Conservation (phyloP, 2,329 filamentous ascomycete genomes). For the Sclerotinia subarctica region DNA sequence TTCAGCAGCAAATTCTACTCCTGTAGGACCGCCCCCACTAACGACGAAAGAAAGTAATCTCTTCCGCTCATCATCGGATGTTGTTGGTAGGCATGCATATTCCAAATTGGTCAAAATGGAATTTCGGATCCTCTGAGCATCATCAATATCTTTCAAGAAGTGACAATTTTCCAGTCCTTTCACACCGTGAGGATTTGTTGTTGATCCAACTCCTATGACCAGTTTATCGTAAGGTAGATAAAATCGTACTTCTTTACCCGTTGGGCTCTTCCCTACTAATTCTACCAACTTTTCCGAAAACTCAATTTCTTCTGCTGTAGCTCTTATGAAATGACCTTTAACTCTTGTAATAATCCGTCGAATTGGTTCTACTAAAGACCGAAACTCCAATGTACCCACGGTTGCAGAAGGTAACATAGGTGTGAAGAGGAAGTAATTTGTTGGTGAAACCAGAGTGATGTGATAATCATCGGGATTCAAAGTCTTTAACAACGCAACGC, state of each 20-base stretch:
- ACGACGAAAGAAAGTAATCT: conserved; percentile 93
- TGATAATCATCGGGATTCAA: conserved; percentile 90
- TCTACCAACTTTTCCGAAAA: conserved; percentile 91
- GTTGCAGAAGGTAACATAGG: conserved; percentile 97
- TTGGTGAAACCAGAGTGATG: conserved; percentile 89
- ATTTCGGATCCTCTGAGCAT: conserved; percentile 87
- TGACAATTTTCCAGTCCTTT: conserved; percentile 90
- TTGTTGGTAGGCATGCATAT: conserved; percentile 87
- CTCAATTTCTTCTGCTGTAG: conserved; percentile 81
- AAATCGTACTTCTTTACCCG: conserved; percentile 74
- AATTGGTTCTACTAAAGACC: conserved; percentile 90
- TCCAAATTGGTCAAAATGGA: conserved; percentile 87
- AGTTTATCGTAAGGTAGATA: conserved; percentile 98
- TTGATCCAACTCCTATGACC: conserved; percentile 85
- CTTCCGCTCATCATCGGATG: conserved; percentile 79
- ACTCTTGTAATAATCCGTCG: conserved; percentile 76
- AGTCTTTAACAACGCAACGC: conserved; percentile 86
- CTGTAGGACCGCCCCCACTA: conserved; percentile 90
- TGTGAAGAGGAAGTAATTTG: conserved; percentile 97
- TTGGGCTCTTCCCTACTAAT: conserved; percentile 67
- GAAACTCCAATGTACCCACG: conserved; percentile 87
- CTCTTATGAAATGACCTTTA: conserved; percentile 85
- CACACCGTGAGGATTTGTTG: conserved; percentile 92
- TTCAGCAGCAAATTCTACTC: conserved; percentile 96
- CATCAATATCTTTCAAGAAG: conserved; percentile 92